Percentiles rank a stretch among this genome's conserved stretches.
Conservation (phyloP, 2,329 filamentous ascomycete genomes). For the Penicillium fuscoglaucum region DNA sequence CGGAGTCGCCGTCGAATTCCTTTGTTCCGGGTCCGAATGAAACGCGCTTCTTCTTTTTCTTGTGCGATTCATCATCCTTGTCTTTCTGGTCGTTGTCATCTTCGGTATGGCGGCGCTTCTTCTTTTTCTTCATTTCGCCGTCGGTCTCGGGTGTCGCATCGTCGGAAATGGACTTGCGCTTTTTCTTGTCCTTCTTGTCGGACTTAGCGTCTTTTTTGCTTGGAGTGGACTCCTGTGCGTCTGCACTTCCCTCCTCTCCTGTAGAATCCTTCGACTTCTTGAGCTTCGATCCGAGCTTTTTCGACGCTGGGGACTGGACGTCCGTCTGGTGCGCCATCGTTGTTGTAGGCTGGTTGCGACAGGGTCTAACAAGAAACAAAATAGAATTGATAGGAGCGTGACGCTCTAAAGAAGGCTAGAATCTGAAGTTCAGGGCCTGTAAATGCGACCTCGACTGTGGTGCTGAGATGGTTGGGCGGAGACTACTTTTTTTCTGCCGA, state of each 20-base stretch:
- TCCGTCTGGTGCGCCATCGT: conserved; percentile 9
- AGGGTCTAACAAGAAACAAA: not conserved
- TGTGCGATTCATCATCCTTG: conserved; percentile 15
- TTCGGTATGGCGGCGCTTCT: conserved; percentile 25
- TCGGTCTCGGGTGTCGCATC: conserved; percentile 19
- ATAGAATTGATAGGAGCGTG: not conserved
- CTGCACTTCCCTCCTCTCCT: conserved; percentile 26
- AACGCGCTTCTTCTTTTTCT: conserved; percentile 56
- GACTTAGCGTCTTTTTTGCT: conserved; percentile 13
- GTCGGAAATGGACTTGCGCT: conserved; percentile 20
- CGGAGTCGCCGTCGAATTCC: conserved; percentile 49
- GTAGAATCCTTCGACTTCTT: conserved; percentile 50
- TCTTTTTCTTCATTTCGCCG: conserved; percentile 22
- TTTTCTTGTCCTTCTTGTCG: conserved; percentile 27
- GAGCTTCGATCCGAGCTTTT: conserved; percentile 60
- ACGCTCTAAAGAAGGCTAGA: not conserved
- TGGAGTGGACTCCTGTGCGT: conserved; percentile 5
- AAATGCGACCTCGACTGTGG: conserved; percentile 3
- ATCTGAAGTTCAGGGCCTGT: not conserved
- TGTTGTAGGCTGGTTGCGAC: not conserved
- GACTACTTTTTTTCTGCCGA: conserved; percentile 15
- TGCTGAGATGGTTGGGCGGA: conserved; percentile 5
- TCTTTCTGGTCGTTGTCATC: conserved; percentile 17
- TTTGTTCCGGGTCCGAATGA: conserved; percentile 66
- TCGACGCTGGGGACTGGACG: conserved; percentile 52